These are phyloP conservation scores for Bonia amplexicaulis DNA, from an alignment of 176 grass and related monocot genomes.

Conservation along the genomic window DNA sequence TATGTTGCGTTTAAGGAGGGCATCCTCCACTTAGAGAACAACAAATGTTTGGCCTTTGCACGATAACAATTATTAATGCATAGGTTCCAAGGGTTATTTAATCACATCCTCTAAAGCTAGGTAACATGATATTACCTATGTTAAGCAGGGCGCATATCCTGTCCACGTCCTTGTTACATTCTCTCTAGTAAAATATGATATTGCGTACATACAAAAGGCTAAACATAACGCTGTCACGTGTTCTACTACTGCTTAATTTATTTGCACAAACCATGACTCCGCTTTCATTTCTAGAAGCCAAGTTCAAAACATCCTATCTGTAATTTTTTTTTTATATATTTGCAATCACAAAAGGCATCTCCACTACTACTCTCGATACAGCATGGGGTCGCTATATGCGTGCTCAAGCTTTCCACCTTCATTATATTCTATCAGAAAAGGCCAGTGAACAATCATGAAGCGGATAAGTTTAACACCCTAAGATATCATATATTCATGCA, in stretches of 20 bases:
- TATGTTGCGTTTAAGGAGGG: too few relatives aligned
- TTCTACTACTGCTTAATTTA: conserved; percentile 12
- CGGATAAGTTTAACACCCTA: conserved; percentile 22
- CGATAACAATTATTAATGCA: too few relatives aligned
- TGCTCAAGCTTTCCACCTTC: conserved; percentile 18
- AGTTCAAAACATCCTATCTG: not conserved
- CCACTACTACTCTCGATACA: not conserved
- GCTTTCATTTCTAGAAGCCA: conserved; percentile 9
- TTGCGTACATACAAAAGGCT: not conserved
- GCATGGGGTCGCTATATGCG: not conserved
- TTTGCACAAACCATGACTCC: not conserved
- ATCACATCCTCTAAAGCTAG: not conserved
- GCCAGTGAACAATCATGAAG: conserved; percentile 17
- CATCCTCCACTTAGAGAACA: not conserved
- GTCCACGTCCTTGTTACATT: not conserved
- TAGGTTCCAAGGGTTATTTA: not conserved
- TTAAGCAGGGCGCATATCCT: not conserved
- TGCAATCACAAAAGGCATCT: conserved; percentile 9
- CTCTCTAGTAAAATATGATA: not conserved
- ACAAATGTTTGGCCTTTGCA: not conserved
- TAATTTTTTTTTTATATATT: not conserved
- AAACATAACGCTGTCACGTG: not conserved
- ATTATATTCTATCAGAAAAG: conserved; percentile 25
- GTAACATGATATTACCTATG: not conserved
- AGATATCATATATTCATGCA: conserved; percentile 5